phyloP scores from a whole-genome alignment of 495 filamentous ascomycete species.

The Hypomontagnella monticulosa region DNA sequence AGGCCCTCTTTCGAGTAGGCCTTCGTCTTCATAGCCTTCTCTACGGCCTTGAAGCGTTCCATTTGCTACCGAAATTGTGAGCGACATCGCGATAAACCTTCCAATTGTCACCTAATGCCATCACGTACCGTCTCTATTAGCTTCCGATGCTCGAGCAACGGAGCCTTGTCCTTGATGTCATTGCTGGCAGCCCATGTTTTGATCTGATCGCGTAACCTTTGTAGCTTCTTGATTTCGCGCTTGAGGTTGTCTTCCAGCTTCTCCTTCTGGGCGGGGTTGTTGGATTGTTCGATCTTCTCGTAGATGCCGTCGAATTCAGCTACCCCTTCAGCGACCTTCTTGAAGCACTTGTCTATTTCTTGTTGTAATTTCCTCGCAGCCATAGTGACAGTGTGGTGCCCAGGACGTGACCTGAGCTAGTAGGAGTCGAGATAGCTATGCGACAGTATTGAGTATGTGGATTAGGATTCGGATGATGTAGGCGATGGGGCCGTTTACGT shows the following conservation, averaged over 20 bases:
- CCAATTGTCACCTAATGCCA: constrained; percentile 4
- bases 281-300: constrained; percentile 92
- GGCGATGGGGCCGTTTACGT: background rate
- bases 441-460: background rate
- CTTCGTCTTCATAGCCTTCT: constrained; percentile 99
- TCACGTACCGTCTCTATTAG: constrained; percentile 88
- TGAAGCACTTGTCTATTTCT: constrained; percentile 98
- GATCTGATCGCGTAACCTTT: constrained; percentile 96
- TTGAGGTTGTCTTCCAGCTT: constrained; percentile 97
- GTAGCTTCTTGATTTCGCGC: constrained; percentile 99
- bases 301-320: constrained; percentile 89
- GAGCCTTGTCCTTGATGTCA: constrained; percentile 99
- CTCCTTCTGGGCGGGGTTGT: constrained; percentile 94
- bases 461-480: background rate
- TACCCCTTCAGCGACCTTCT: constrained; percentile 94
- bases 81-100: constrained; percentile 15
- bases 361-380: constrained; percentile 93
- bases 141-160: constrained; percentile 89
- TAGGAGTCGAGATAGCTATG: constrained; percentile 1
- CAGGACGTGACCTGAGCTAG: constrained; percentile 22
- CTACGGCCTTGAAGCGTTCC: constrained; percentile 99
- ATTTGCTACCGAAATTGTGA: constrained; percentile 77
- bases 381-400: constrained; percentile 64
- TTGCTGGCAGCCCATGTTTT: constrained; percentile 97
- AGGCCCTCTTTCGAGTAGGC: constrained; percentile 98